Percentiles rank a stretch among this genome's conserved stretches.
Evolutionary conservation across 371 early-diverging fungal genomes (phyloP).

Genomic region (Mortierella sp.): DNA sequence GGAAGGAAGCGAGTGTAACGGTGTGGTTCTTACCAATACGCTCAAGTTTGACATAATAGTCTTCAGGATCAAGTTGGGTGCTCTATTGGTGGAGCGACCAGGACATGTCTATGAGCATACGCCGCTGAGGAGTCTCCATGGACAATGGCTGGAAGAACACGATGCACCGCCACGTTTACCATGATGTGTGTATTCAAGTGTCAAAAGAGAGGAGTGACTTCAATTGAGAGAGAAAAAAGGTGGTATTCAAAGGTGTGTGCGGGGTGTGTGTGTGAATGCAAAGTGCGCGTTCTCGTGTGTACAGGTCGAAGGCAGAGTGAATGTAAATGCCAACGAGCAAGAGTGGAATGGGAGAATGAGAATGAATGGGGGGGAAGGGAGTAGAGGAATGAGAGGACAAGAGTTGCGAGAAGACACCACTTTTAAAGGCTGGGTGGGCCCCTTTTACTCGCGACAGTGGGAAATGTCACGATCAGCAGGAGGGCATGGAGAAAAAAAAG

Average conservation of each 20-base stretch:
- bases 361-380: not conserved
- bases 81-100: constrained; percentile 14
- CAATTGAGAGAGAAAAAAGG: too few relatives aligned
- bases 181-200: too few relatives aligned
- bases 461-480: not conserved
- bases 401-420: not conserved
- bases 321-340: not conserved
- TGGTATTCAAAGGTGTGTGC: too few relatives aligned
- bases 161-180: not conserved
- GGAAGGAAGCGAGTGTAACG: not conserved
- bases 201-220: too few relatives aligned
- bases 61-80: constrained; percentile 53
- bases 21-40: constrained; percentile 36
- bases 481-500: not conserved
- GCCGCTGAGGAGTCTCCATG: not conserved
- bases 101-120: not conserved
- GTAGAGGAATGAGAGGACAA: not conserved
- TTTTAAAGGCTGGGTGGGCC: too few relatives aligned
- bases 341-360: not conserved
- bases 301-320: not conserved
- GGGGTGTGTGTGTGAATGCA: too few relatives aligned
- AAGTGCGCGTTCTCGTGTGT: not conserved
- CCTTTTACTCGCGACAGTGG: too few relatives aligned
- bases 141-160: not conserved
- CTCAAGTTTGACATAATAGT: constrained; percentile 44